phyloP scores from a whole-genome alignment of 2,329 filamentous ascomycete genomes.

The Phialemoniopsis sp. region DNA sequence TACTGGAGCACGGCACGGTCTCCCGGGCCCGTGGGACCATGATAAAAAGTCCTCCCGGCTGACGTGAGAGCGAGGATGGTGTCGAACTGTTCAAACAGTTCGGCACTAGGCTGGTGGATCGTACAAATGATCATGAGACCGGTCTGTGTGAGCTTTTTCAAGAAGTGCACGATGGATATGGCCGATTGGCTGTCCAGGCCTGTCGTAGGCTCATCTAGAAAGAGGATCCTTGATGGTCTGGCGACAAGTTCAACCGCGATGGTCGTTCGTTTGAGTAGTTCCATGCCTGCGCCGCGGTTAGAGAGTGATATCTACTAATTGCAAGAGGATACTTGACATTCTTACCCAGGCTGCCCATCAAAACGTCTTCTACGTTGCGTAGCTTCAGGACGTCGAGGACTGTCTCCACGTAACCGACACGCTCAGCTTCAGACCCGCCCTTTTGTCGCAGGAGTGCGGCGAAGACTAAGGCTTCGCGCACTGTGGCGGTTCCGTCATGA shows the following conservation, averaged over 20 bases:
- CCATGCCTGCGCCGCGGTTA: slow-evolving; percentile 49
- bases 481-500: slow-evolving; percentile 61
- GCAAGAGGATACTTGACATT: too few species aligned
- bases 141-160: slow-evolving; percentile 55
- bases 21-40: too few species aligned
- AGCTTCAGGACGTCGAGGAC: slow-evolving; percentile 68
- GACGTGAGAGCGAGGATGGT: slow-evolving; percentile 54
- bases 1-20: too few species aligned
- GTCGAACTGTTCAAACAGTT: slow-evolving; percentile 43
- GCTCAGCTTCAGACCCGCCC: slow-evolving; percentile 53
- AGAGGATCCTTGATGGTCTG: slow-evolving; percentile 66
- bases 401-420: slow-evolving; percentile 65
- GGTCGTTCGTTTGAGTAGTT: slow-evolving; percentile 54
- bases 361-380: slow-evolving; percentile 61
- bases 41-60: slow-evolving; percentile 59
- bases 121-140: slow-evolving; percentile 39
- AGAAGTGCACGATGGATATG: slow-evolving; percentile 66
- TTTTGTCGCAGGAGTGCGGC: slow-evolving; percentile 64
- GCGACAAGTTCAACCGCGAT: slow-evolving; percentile 74
- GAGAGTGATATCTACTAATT: too few species aligned
- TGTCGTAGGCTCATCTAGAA: slow-evolving; percentile 73
- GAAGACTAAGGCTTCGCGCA: slow-evolving; percentile 65
- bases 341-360: slow-evolving; percentile 66
- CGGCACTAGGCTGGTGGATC: slow-evolving; percentile 39
- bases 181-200: slow-evolving; percentile 72